These are phyloP conservation scores for Dentipellis fragilis DNA, from an alignment of 768 basidiomycete species.

Conservation along the genomic window DNA sequence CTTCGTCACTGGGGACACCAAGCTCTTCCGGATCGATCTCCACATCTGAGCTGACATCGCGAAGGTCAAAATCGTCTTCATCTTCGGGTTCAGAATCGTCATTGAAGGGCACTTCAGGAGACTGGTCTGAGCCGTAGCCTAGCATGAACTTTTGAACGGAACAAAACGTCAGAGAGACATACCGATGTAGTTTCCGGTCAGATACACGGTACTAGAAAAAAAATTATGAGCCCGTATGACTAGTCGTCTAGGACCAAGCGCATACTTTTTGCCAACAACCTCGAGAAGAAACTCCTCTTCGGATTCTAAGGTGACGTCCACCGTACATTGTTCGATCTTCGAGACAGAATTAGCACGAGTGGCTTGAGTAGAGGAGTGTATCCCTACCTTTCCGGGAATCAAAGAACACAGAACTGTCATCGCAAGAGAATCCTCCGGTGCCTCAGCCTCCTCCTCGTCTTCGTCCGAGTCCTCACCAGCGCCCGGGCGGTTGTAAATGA, in stretches of 20 bases:
- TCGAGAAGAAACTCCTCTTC: slow-evolving; percentile 60
- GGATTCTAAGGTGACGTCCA: slow-evolving; percentile 62
- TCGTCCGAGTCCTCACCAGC: slow-evolving; percentile 24
- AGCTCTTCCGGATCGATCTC: slow-evolving; percentile 57
- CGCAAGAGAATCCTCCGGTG: slow-evolving; percentile 23
- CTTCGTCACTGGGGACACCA: slow-evolving; percentile 35
- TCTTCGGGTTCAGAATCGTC: slow-evolving; percentile 34
- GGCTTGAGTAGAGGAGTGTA: neutral
- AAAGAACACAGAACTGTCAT: slow-evolving; percentile 68
- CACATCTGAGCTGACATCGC: slow-evolving; percentile 75
- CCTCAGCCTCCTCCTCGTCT: slow-evolving; percentile 37
- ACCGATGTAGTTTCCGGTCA: slow-evolving; percentile 85
- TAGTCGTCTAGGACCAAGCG: neutral
- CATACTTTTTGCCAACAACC: slow-evolving; percentile 75
- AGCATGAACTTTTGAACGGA: neutral
- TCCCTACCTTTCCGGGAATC: slow-evolving; percentile 67
- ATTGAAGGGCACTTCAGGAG: slow-evolving; percentile 36
- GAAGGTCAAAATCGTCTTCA: slow-evolving; percentile 55
- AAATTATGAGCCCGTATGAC: neutral
- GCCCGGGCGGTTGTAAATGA: slow-evolving; percentile 38
- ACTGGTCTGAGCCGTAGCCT: slow-evolving; percentile 36
- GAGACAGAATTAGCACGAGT: neutral
- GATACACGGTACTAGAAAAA: slow-evolving; percentile 49
- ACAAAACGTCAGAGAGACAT: slow-evolving; percentile 12
- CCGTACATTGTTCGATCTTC: slow-evolving; percentile 68